A percentile compares a stretch with the other conserved stretches of the same genome.
Evolutionary conservation across 306 rosid genomes (phyloP).

Genomic region (Quercus aquifolioides): DNA sequence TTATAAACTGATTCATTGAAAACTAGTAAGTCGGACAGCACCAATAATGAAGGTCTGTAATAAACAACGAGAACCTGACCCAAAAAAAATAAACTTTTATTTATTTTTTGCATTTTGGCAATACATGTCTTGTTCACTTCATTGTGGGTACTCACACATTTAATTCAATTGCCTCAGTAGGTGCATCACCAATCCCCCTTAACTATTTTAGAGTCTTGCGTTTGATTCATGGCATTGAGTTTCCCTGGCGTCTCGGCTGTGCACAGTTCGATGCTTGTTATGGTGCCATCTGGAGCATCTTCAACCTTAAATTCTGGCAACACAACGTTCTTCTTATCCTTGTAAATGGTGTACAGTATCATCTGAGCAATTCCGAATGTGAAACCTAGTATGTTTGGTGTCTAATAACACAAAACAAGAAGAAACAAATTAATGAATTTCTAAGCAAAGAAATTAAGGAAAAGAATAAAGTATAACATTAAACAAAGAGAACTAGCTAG

Average conservation of each 20-base stretch:
- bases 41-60: too few species aligned
- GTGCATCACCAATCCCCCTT: neutral
- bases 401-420: constrained; percentile 3
- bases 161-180: neutral
- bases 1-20: too few species aligned
- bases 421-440: neutral
- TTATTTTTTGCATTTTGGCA: too few species aligned
- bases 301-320: constrained; percentile 21
- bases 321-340: neutral
- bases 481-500: neutral
- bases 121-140: too few species aligned
- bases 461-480: neutral
- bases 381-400: constrained; percentile 43
- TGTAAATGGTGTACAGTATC: constrained; percentile 33
- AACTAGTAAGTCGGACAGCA: too few species aligned
- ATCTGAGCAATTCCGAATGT: constrained; percentile 37
- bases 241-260: neutral
- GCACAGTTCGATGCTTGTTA: neutral
- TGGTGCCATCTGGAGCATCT: neutral
- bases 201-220: neutral
- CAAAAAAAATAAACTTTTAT: neutral
- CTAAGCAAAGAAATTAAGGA: neutral
- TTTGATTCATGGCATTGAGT: neutral
- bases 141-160: neutral
- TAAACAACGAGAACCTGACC: too few species aligned